Evolutionary conservation across 2,329 filamentous ascomycete genomes (phyloP), one percentile per base, ranked within the genome.

Genomic region (Calonectria pseudoturangicola): DNA sequence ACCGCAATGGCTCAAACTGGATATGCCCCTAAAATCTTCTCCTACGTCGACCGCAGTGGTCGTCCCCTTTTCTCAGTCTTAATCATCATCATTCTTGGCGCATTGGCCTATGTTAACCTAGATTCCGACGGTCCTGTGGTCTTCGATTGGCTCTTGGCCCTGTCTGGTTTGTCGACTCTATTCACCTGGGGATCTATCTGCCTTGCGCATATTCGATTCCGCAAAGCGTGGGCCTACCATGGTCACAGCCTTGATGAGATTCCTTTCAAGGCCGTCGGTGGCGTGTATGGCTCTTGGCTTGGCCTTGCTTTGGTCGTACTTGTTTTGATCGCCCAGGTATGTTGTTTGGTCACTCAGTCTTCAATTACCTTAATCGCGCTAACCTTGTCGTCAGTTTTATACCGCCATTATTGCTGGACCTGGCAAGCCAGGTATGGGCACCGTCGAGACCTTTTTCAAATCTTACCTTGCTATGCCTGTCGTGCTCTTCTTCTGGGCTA

Each of bases 161-260:
- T 93, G 18, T 92, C 91, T 9, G 92, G 90, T 74, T 86, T 93
- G 15, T 88, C 89, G 13, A 88, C 90, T 43, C 87, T 93, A 70
- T 93, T 93, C 82, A 90, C 91, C 28, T 93, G 92, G 91, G 90
- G 88, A 33, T 91, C 89, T 58, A 91, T 93, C 77, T 92, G 91
- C 80, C 82, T 92, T 28, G 78, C 78, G 1, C 92, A 93, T 79
- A 92, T 93, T 80, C 91, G 92, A 45, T 93, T 93, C 88, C 91
- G 92, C 48, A 79, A 82, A 30, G 92, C 91, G 2, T 93, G 92
- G 92, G 77, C 77, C 27, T 82, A 84, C 39, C 88, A 92, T 73
- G 91, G 91, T 47, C 91, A 90, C 82, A 88, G 86, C 13, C 81
- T 93, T 9, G 90, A 93, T 65, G 92, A 94, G 82, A 88, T 94